Percentiles rank a stretch among this genome's conserved stretches.
These are phyloP conservation scores for Paecilomyces fulvus DNA, from an alignment of 2,329 filamentous ascomycete species.

Conservation along the genomic window DNA sequence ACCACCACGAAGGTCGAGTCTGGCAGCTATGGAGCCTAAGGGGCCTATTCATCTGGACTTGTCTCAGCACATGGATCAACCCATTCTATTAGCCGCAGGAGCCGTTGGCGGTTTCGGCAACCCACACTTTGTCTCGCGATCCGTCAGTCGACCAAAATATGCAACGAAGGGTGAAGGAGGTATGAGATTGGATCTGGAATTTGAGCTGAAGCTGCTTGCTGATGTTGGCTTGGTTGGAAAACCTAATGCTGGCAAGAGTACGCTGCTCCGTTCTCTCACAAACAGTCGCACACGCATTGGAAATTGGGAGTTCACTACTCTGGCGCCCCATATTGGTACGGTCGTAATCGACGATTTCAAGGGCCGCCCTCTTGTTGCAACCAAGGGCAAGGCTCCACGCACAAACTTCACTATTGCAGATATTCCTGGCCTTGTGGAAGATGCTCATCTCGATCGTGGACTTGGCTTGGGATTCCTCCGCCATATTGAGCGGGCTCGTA, in stretches of 20 bases:
- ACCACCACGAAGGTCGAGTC: slow-evolving; percentile 46
- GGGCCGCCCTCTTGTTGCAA: slow-evolving; percentile 56
- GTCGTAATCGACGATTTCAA: slow-evolving; percentile 84
- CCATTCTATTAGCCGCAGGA: slow-evolving; percentile 77
- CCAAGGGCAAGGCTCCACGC: slow-evolving; percentile 47
- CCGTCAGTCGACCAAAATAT: slow-evolving; percentile 70
- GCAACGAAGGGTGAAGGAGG: slow-evolving; percentile 79
- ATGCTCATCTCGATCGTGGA: slow-evolving; percentile 84
- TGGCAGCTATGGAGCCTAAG: slow-evolving; percentile 60
- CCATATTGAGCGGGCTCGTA: slow-evolving; percentile 86
- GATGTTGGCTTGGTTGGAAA: slow-evolving; percentile 92
- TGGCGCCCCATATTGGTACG: slow-evolving; percentile 91
- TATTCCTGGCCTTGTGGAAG: slow-evolving; percentile 87
- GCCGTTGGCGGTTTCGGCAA: slow-evolving; percentile 88
- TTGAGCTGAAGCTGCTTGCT: slow-evolving; percentile 90
- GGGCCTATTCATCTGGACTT: slow-evolving; percentile 67
- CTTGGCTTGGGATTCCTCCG: slow-evolving; percentile 86
- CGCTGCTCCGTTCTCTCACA: slow-evolving; percentile 75
- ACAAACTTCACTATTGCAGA: slow-evolving; percentile 89
- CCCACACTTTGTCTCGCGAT: slow-evolving; percentile 76
- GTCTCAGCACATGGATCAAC: slow-evolving; percentile 67
- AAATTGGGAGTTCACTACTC: slow-evolving; percentile 92
- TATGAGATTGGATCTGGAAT: slow-evolving; percentile 67
- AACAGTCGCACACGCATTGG: slow-evolving; percentile 85
- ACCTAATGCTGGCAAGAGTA: slow-evolving; percentile 94